Evolutionary conservation across 2,329 filamentous ascomycete genomes (phyloP).

Genomic region (Neobulgaria alba): DNA sequence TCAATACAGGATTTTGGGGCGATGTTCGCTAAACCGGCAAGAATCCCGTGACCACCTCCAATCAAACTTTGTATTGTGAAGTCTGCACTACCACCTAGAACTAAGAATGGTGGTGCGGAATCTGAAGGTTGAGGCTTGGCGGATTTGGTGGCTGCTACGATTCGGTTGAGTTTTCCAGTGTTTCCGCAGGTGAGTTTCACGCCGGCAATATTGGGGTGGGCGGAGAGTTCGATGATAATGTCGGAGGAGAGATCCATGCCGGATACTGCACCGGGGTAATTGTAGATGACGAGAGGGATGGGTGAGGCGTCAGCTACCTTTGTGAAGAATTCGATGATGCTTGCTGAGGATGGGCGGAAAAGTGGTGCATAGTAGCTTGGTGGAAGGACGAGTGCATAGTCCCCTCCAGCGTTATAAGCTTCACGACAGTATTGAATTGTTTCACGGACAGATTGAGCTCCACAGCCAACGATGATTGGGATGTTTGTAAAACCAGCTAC

Average conservation of each 20-base stretch:
- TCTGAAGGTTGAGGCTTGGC: conserved; percentile 33
- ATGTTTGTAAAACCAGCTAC: conserved; percentile 47
- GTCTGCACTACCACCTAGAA: conserved; percentile 65
- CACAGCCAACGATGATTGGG: conserved; percentile 59
- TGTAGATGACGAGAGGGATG: conserved; percentile 75
- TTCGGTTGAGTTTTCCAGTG: conserved; percentile 50
- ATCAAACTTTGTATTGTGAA: conserved; percentile 64
- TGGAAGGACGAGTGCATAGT: conserved; percentile 58
- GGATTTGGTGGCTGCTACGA: conserved; percentile 47
- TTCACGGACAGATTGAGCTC: conserved; percentile 57
- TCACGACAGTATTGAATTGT: conserved; percentile 56
- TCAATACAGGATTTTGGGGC: conserved; percentile 56
- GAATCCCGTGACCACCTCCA: conserved; percentile 62
- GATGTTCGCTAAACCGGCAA: conserved; percentile 64
- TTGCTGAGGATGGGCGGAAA: conserved; percentile 45
- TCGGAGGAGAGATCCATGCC: conserved; percentile 88
- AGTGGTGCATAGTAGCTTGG: conserved; percentile 58
- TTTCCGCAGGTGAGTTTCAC: conserved; percentile 92
- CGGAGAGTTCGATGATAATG: conserved; percentile 68
- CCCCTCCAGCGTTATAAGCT: conserved; percentile 52
- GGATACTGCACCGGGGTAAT: conserved; percentile 80
- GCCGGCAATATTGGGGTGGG: conserved; percentile 77
- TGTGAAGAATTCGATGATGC: conserved; percentile 50
- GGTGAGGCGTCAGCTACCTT: conserved; percentile 59
- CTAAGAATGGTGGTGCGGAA: conserved; percentile 47